These are phyloP conservation scores for Fusarium nelsonii DNA, from an alignment of 2,329 filamentous ascomycete species.

Conservation along the genomic window DNA sequence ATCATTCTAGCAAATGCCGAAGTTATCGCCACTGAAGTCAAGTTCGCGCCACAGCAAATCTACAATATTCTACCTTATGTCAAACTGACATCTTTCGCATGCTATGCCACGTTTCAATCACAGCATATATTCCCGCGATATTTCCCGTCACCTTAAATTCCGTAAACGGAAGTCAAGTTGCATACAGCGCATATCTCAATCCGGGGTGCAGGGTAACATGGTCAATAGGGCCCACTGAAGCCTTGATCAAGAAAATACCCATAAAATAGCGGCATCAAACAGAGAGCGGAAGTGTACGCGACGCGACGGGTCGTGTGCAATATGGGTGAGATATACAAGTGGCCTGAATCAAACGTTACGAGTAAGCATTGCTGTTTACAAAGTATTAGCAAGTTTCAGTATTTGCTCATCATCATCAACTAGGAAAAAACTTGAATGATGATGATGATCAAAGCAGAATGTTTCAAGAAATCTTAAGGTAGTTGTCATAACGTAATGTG, in stretches of 20 bases:
- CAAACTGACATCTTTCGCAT: background rate
- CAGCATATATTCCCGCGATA: background rate
- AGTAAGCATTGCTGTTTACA: background rate
- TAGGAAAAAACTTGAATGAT: background rate
- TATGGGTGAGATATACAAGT: background rate
- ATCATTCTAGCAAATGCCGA: no score
- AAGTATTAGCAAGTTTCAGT: background rate
- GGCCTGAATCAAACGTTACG: background rate
- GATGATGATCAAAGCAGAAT: background rate
- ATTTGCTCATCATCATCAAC: background rate
- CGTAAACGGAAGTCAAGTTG: background rate
- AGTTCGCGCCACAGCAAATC: background rate
- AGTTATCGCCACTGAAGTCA: background rate
- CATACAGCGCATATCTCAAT: background rate
- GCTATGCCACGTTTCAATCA: background rate
- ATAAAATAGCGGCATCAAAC: background rate
- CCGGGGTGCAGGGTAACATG: slow-evolving; percentile 3
- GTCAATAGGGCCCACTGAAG: background rate
- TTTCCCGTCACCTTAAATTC: background rate
- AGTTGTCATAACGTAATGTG: slow-evolving; percentile 6
- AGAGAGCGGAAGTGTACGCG: background rate
- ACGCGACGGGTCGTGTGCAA: background rate
- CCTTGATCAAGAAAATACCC: background rate
- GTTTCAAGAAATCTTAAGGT: background rate
- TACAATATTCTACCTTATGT: background rate